Base-by-base conservation (phyloP, 768 basidiomycete species). In the Exsudoporus frostii region DNA sequence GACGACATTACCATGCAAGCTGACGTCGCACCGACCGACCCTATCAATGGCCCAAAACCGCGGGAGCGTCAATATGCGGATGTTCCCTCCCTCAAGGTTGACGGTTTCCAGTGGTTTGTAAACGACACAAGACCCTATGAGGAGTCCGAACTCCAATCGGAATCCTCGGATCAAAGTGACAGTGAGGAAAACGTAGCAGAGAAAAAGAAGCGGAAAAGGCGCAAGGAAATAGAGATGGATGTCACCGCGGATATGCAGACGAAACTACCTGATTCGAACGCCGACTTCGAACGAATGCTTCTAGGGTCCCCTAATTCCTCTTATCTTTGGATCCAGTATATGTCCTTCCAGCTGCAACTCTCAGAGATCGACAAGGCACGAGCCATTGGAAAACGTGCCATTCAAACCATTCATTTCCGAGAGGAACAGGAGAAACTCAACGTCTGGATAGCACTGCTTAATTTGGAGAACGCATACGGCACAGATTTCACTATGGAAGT, bases 291-390 rank as follows among this genome's bases (percentile, higher is more conserved):
- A 70, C 84, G 97, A 13, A 73, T 91, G 33, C 80, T 99, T 42
- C 79, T 98, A 36, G 91, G 92, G 27, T 94, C 96, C 0, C 96
- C 97, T 2, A 93, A 97, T 67, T 98, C 95, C 7, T 98, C 97
- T 0, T 97, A 89, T 72, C 79, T 98, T 32, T 99, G 97, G 97
- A 86, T 99, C 53, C 95, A 98, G 69, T 99, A 94, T 70, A 98
- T 99, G 93, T 96, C 97, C 9, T 96, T 98, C 82, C 92, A 95
- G 63, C 77, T 98, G 11, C 93, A 93, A 60, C 81, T 99, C n/a
- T 92, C 95, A 29, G 96, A 99, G 72, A 76, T 97, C 50, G 95
- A 94, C 63, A 97, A 95, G 71, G 97, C 96, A 14, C 82, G 93
- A 40, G 86, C 89, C 66, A 85, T 94, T 47, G 95, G 85, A 43